A percentile compares a stretch with the other conserved stretches of the same genome.
Evolutionary conservation across 345 rosid species (phyloP).

Genomic region (Salix viminalis): DNA sequence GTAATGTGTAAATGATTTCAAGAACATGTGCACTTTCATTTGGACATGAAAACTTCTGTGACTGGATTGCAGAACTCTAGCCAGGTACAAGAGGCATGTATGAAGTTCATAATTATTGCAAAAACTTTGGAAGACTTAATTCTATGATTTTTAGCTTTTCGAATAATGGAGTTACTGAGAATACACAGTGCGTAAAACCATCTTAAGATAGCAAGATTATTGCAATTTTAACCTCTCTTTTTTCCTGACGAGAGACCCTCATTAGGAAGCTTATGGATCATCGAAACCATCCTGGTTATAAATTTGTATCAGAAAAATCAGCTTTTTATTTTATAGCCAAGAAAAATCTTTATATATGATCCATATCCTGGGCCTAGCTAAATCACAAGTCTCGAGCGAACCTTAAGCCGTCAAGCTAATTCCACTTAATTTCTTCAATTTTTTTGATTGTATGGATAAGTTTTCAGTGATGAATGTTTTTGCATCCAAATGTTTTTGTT

Average conservation of each 20-base stretch:
- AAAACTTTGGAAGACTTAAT: neutral
- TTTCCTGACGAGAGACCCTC: neutral
- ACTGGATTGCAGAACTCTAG: neutral
- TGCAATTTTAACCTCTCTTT: neutral
- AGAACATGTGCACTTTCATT: slow-evolving; percentile 10
- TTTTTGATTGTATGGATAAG: too few relatives aligned
- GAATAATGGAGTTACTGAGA: neutral
- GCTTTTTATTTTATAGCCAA: neutral
- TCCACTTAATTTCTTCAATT: too few relatives aligned
- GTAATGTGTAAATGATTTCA: slow-evolving; percentile 34
- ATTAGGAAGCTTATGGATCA: neutral
- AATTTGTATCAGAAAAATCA: neutral
- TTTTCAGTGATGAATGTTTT: too few relatives aligned
- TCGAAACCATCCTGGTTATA: neutral
- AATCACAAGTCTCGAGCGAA: too few relatives aligned
- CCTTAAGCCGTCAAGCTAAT: too few relatives aligned
- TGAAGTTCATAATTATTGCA: slow-evolving; percentile 16
- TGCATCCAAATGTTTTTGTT: too few relatives aligned
- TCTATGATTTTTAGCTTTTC: neutral
- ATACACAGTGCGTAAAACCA: neutral
- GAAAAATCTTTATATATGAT: too few relatives aligned
- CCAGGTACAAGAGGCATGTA: slow-evolving; percentile 11
- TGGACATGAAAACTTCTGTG: neutral
- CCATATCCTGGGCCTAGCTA: neutral
- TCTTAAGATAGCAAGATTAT: neutral